Percentiles rank a stretch among this genome's conserved stretches.
Conservation (phyloP, 345 rosid species). For the Draba incana region DNA sequence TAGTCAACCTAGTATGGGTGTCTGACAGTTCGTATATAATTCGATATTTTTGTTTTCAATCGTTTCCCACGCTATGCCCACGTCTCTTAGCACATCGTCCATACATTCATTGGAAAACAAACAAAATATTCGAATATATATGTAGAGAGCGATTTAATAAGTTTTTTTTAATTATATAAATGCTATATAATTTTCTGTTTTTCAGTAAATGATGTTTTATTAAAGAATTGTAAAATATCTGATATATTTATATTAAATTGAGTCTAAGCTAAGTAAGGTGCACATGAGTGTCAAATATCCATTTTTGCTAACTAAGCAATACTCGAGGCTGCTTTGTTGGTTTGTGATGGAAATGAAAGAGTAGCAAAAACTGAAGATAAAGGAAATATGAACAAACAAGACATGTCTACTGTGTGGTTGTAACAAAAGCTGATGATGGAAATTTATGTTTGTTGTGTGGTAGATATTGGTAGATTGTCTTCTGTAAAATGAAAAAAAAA, state of each 20-base stretch:
- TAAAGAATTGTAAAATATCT: neutral
- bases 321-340: no score
- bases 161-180: neutral
- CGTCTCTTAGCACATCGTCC: neutral
- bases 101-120: neutral
- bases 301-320: no score
- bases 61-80: slow-evolving; percentile 29
- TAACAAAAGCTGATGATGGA: no score
- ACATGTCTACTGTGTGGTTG: no score
- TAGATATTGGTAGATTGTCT: no score
- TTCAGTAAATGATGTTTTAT: neutral
- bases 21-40: slow-evolving; percentile 7
- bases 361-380: no score
- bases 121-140: neutral
- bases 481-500: no score
- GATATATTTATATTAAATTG: neutral
- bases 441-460: no score
- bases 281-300: no score
- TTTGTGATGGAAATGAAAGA: no score
- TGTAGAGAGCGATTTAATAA: neutral
- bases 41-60: slow-evolving; percentile 19
- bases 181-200: neutral
- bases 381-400: no score
- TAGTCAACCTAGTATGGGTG: slow-evolving; percentile 34
- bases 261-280: no score